Evolutionary conservation across 73 alveolate genomes (phyloP).

Genomic region (Tetrahymena elliotti): DNA sequence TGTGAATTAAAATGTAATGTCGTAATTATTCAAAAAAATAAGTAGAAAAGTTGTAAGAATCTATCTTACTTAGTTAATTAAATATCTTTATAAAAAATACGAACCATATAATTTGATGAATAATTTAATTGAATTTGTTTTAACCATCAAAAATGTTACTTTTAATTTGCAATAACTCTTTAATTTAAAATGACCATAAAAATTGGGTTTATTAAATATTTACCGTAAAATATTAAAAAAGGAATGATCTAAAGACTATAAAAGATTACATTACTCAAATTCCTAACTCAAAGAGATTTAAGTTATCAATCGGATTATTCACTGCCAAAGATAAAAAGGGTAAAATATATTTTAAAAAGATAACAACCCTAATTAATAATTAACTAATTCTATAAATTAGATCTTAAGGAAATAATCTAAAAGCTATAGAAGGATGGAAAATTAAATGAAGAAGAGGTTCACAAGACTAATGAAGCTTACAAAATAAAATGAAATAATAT

Average conservation of each 20-base stretch:
- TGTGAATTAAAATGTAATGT: too few relatives aligned
- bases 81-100: too few relatives aligned
- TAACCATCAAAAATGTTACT: not conserved
- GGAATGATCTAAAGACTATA: not conserved
- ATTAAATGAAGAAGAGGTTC: not conserved
- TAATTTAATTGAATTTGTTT: too few relatives aligned
- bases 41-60: too few relatives aligned
- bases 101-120: not conserved
- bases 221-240: not conserved
- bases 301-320: not conserved
- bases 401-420: not conserved
- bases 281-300: not conserved
- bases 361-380: not conserved
- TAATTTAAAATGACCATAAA: not conserved
- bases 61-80: too few relatives aligned
- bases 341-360: not conserved
- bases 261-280: not conserved
- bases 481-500: not conserved
- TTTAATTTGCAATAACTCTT: too few relatives aligned
- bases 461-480: not conserved
- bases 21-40: too few relatives aligned
- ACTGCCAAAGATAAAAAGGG: not conserved
- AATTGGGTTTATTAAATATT: not conserved
- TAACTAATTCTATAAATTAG: not conserved
- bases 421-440: not conserved